These are phyloP conservation scores for Ehretia macrophylla DNA, from an alignment of 257 asterid genomes.

Conservation along the genomic window DNA sequence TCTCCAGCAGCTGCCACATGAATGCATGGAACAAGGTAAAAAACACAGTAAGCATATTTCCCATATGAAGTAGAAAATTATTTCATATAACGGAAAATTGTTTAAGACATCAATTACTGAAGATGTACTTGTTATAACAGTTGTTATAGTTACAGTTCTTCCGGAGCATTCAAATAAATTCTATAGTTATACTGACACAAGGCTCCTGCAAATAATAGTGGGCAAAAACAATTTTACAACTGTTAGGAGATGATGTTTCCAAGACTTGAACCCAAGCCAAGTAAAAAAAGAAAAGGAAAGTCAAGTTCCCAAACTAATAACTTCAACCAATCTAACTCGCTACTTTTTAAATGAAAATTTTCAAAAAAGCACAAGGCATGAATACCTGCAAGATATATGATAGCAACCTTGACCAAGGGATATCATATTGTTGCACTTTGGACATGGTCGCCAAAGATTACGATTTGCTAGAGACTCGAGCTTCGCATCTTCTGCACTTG, in stretches of 20 bases:
- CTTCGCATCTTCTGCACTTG: slow-evolving; percentile 35
- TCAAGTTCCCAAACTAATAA: too few relatives aligned
- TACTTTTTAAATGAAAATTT: not conserved
- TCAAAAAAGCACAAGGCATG: not conserved
- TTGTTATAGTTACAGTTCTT: slow-evolving; percentile 6
- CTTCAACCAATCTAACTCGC: not conserved
- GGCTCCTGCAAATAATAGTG: too few relatives aligned
- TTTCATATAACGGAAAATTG: too few relatives aligned
- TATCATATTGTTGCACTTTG: slow-evolving; percentile 49
- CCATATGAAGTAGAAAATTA: too few relatives aligned
- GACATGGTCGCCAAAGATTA: slow-evolving; percentile 61
- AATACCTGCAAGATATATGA: slow-evolving; percentile 69
- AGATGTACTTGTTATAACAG: too few relatives aligned
- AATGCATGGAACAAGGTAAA: too few relatives aligned
- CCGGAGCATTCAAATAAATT: not conserved
- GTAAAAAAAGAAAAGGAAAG: not conserved
- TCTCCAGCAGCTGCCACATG: too few relatives aligned
- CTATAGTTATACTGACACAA: not conserved
- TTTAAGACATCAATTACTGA: too few relatives aligned
- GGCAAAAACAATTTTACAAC: too few relatives aligned
- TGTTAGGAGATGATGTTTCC: too few relatives aligned
- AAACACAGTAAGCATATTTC: too few relatives aligned
- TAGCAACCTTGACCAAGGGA: slow-evolving; percentile 62
- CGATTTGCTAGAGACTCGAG: slow-evolving; percentile 44
- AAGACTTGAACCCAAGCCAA: too few relatives aligned